Conservation (phyloP, 352 stramenopile genomes). For the Phytophthora sansomeana region DNA sequence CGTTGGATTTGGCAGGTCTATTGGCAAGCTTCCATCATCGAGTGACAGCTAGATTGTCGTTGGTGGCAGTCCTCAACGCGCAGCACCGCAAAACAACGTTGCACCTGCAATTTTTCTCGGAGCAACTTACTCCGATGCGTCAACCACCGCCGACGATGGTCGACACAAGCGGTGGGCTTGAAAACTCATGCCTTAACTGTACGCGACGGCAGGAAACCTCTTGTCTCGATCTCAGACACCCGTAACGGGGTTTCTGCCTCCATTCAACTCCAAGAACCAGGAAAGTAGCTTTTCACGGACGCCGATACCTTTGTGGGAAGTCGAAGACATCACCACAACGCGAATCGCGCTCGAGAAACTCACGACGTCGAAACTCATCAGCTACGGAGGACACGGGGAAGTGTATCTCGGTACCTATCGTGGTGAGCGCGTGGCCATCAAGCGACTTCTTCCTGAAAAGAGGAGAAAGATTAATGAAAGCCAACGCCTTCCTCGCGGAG, state of each 20-base stretch:
- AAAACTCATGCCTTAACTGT: slow-evolving; percentile 1
- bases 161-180: slow-evolving; percentile 12
- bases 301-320: slow-evolving; percentile 34
- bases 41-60: no score
- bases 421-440: no score
- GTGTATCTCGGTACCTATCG: slow-evolving; percentile 45
- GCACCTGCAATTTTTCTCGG: no score
- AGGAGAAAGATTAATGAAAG: no score
- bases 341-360: slow-evolving; percentile 51
- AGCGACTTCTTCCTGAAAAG: no score
- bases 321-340: slow-evolving; percentile 21
- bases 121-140: no score
- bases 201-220: slow-evolving; percentile 7
- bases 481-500: no score
- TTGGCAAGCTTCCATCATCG: no score
- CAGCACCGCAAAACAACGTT: no score
- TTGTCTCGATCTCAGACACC: neutral
- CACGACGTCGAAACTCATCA: slow-evolving; percentile 31
- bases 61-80: no score
- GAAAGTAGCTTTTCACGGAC: slow-evolving; percentile 2
- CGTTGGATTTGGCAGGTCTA: no score
- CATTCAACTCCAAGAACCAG: slow-evolving; percentile 15
- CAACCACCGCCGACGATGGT: neutral
- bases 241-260: neutral
- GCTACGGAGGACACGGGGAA: slow-evolving; percentile 45